These are phyloP conservation scores for Sphenostylis stenocarpa DNA, from an alignment of 306 rosid species.

Conservation along the genomic window DNA sequence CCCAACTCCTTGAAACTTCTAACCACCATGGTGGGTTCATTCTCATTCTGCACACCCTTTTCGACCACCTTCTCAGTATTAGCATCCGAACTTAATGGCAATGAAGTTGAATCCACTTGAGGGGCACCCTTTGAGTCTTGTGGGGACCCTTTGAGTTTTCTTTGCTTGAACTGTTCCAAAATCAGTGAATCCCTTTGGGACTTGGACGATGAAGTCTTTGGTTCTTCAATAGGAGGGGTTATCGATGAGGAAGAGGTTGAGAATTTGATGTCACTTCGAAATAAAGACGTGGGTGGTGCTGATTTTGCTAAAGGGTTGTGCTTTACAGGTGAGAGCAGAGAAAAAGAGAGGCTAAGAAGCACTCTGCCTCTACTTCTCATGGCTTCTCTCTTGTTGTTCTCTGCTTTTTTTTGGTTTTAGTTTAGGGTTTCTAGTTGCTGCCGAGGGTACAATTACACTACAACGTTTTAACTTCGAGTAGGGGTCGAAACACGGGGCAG, in stretches of 20 bases:
- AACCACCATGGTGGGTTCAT: slow-evolving; percentile 43
- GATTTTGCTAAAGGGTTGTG: slow-evolving; percentile 38
- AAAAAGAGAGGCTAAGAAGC: slow-evolving; percentile 42
- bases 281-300: slow-evolving; percentile 36
- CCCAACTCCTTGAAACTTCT: slow-evolving; percentile 60
- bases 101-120: background rate
- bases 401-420: background rate
- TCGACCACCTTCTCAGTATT: slow-evolving; percentile 20
- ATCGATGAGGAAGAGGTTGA: slow-evolving; percentile 44
- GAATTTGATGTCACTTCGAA: slow-evolving; percentile 44
- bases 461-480: too few relatives aligned
- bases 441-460: background rate
- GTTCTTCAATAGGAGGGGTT: background rate
- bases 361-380: slow-evolving; percentile 49
- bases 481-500: too few relatives aligned
- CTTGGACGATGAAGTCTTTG: slow-evolving; percentile 13
- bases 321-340: slow-evolving; percentile 12
- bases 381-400: background rate
- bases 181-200: slow-evolving; percentile 56
- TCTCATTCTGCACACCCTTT: slow-evolving; percentile 40
- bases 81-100: background rate
- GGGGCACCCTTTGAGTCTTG: slow-evolving; percentile 17
- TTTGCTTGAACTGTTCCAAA: slow-evolving; percentile 61
- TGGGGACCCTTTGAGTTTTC: slow-evolving; percentile 69
- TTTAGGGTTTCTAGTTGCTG: background rate